Base-by-base conservation (phyloP, 2,329 filamentous ascomycete species). In the Trichoderma afroharzianum region DNA sequence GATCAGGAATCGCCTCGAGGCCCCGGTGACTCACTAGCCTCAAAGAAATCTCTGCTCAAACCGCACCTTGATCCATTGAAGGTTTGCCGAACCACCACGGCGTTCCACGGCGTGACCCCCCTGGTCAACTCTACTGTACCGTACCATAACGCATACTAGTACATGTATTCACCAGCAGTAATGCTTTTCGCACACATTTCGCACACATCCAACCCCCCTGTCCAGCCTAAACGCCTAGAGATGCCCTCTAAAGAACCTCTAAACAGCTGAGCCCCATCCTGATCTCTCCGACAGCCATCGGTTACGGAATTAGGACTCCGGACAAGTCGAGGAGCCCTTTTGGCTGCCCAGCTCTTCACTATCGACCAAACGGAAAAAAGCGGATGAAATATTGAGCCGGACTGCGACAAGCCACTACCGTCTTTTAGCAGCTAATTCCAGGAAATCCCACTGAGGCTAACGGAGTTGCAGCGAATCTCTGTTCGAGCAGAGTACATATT, bases 371-470 rank as follows among this genome's bases (percentile, higher is more conserved):
- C 63, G 63, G 63, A 58, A 67, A 33, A n/a, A 14, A 18, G 53
- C 64, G 64, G 64, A 61, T 68, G 53, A 68, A 68, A 68, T 68
- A 59, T 68, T 59, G 43, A 3, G 24, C 64, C 64, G 64, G 39
- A 68, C 53, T 61, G 55, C 53, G 64, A 58, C 53, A 59, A 61
- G 53, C 64, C 7, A 15, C 33, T 47, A 8, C n/a, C 32, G 32
- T 7, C 7, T 1, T 53, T 15, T 33, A 36, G 30, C 47, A 66
- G 32, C 36, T 58, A 26, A 28, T 43, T 57, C 30, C 43, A 68
- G 32, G n/a, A 21, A 30, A 43, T 43, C 50, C 21, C 55, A 21
- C 36, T 28, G 33, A n/a, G 30, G 55, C 53, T 59, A n/a, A 24
- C 53, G 62, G 62, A 63, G 18, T 58, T 43, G 47, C n/a, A 53